phyloP scores from a whole-genome alignment of 2,329 filamentous ascomycete species.

The Monilinia fructigena region DNA sequence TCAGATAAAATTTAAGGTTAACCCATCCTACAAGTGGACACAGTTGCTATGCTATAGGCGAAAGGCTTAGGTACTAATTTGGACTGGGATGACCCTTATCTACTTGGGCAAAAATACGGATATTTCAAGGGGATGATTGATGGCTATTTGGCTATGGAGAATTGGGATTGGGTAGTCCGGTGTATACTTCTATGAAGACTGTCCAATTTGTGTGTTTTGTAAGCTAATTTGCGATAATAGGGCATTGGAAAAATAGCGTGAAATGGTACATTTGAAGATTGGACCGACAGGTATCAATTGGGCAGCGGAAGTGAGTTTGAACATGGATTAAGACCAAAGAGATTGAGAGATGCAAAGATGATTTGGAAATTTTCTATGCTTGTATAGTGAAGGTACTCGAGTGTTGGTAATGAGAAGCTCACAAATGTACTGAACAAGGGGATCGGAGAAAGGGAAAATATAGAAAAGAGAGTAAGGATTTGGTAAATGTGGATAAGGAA shows the following conservation, averaged over 20 bases:
- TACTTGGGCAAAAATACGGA: slow-evolving; percentile 78
- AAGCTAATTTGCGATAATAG: slow-evolving; percentile 24
- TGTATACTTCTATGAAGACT: slow-evolving; percentile 42
- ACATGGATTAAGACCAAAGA: slow-evolving; percentile 63
- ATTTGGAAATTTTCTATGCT: slow-evolving; percentile 84
- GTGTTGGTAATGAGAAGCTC: too few relatives aligned
- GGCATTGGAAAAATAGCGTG: slow-evolving; percentile 86
- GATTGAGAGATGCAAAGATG: slow-evolving; percentile 70
- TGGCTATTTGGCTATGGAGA: slow-evolving; percentile 85
- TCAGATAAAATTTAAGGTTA: slow-evolving; percentile 80
- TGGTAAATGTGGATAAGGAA: too few relatives aligned
- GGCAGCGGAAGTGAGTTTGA: slow-evolving; percentile 66
- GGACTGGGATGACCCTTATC: slow-evolving; percentile 86
- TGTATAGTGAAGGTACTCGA: slow-evolving; percentile 79
- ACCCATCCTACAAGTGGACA: slow-evolving; percentile 72
- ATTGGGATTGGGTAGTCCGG: slow-evolving; percentile 81
- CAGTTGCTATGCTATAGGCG: slow-evolving; percentile 75
- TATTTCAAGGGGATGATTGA: slow-evolving; percentile 89
- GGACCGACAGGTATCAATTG: slow-evolving; percentile 65
- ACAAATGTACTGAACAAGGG: too few relatives aligned
- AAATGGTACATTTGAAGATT: slow-evolving; percentile 84
- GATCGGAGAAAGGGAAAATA: too few relatives aligned
- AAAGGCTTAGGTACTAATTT: slow-evolving; percentile 78
- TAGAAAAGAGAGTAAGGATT: too few relatives aligned
- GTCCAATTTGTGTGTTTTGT: neutral